phyloP scores from a whole-genome alignment of 495 filamentous ascomycete species.

The Polyplosphaeria fusca region DNA sequence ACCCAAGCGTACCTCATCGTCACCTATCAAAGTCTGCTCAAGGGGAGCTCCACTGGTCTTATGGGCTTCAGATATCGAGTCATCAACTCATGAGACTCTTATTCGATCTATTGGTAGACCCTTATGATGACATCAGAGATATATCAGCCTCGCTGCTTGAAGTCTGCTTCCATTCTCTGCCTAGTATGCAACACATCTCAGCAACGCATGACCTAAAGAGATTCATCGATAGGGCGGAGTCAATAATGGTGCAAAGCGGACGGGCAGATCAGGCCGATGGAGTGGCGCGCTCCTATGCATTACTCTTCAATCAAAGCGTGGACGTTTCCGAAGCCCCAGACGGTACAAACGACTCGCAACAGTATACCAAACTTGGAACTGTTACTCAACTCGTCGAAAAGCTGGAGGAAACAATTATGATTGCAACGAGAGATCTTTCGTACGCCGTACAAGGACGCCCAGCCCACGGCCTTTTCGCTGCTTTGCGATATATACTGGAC shows the following conservation, averaged over 20 bases:
- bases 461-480: slow-evolving; percentile 48
- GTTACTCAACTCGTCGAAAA: slow-evolving; percentile 20
- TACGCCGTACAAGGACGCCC: slow-evolving; percentile 37
- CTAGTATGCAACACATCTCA: background rate
- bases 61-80: slow-evolving; percentile 56
- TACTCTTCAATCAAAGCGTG: slow-evolving; percentile 27
- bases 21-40: slow-evolving; percentile 38
- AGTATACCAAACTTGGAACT: slow-evolving; percentile 1
- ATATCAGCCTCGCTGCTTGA: slow-evolving; percentile 59
- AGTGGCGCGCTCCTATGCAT: slow-evolving; percentile 55
- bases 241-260: slow-evolving; percentile 58
- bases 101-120: slow-evolving; percentile 75
- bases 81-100: slow-evolving; percentile 51
- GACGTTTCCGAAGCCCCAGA: too few relatives aligned
- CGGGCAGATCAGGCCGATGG: slow-evolving; percentile 86
- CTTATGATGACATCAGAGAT: slow-evolving; percentile 87
- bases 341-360: background rate
- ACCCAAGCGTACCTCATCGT: slow-evolving; percentile 27
- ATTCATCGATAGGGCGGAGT: slow-evolving; percentile 52
- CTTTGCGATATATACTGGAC: slow-evolving; percentile 44
- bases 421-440: slow-evolving; percentile 30
- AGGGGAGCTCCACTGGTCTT: slow-evolving; percentile 49
- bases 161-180: slow-evolving; percentile 26
- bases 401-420: slow-evolving; percentile 33
- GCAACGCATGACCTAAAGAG: slow-evolving; percentile 7